Conservation (phyloP, 768 basidiomycete genomes). For the Trametes cubensis region DNA sequence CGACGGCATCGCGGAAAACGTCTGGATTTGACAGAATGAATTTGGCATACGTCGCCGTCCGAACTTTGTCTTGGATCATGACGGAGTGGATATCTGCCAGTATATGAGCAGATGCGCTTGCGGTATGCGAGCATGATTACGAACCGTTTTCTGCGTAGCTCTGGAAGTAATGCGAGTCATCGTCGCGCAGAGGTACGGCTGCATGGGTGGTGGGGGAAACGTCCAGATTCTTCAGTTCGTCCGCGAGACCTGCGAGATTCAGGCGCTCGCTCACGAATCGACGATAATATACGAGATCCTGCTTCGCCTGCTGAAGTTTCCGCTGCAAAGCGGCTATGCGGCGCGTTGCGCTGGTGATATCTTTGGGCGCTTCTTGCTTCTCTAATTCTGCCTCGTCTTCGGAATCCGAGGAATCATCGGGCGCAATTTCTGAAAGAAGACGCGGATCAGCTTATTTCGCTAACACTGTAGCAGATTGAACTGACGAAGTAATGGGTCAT, state of each 20-base stretch:
- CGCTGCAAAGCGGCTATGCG: constrained; percentile 62
- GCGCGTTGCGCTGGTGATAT: constrained; percentile 39
- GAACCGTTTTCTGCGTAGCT: constrained; percentile 87
- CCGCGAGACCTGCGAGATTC: constrained; percentile 47
- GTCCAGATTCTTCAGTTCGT: constrained; percentile 42
- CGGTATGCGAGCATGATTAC: constrained; percentile 5
- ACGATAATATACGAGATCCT: constrained; percentile 66
- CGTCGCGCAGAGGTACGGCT: constrained; percentile 57
- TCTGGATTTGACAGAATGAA: constrained; percentile 85
- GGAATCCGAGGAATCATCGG: constrained; percentile 77
- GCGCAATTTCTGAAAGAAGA: constrained; percentile 50
- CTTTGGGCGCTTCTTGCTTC: constrained; percentile 29
- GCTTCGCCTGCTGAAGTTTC: constrained; percentile 59
- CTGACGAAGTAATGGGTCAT: constrained; percentile 90
- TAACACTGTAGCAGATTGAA: constrained; percentile 14
- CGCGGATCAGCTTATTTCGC: neutral
- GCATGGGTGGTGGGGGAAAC: constrained; percentile 30
- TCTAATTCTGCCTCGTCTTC: constrained; percentile 65
- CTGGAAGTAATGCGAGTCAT: constrained; percentile 93
- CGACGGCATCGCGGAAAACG: constrained; percentile 81
- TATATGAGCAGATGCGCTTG: neutral
- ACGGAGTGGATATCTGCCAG: constrained; percentile 86
- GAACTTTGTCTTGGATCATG: constrained; percentile 95
- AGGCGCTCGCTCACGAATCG: constrained; percentile 57
- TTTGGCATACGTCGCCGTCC: constrained; percentile 90